phyloP scores from a whole-genome alignment of 1,284 basidiomycete species.

The Lignosus rhinocerotis region DNA sequence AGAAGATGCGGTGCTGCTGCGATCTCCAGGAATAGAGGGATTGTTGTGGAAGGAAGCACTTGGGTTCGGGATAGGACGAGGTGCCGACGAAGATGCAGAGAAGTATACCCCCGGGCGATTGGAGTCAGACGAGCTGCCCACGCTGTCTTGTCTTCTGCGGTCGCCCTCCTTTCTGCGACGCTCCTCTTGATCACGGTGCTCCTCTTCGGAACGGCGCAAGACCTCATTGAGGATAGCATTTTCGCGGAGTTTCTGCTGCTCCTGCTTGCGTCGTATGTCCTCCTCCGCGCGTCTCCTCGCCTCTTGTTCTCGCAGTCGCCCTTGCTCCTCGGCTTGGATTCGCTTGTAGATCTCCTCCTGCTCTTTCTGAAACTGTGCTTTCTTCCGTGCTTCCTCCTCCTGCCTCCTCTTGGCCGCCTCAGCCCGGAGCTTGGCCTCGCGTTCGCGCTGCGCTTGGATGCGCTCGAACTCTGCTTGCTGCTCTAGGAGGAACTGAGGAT shows the following conservation, averaged over 20 bases:
- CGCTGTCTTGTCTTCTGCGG: slow-evolving; percentile 32
- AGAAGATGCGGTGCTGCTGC: slow-evolving; percentile 34
- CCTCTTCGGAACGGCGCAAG: slow-evolving; percentile 18
- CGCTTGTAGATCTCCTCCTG: slow-evolving; percentile 23
- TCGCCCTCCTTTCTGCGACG: slow-evolving; percentile 11
- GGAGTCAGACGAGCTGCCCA: slow-evolving; percentile 25
- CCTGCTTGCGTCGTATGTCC: slow-evolving; percentile 9
- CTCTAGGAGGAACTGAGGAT: slow-evolving; percentile 25
- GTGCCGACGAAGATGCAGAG: slow-evolving; percentile 22
- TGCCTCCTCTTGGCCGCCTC: slow-evolving; percentile 10
- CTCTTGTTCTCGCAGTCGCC: slow-evolving; percentile 11
- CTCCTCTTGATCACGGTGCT: slow-evolving; percentile 13
- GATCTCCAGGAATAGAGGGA: slow-evolving; percentile 26
- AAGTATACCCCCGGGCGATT: slow-evolving; percentile 17
- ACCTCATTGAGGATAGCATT: slow-evolving; percentile 12
- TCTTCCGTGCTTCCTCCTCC: slow-evolving; percentile 6
- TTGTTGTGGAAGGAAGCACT: slow-evolving; percentile 25
- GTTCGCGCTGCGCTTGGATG: slow-evolving; percentile 12
- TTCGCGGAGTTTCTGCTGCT: slow-evolving; percentile 6
- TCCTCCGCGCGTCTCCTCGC: slow-evolving; percentile 18
- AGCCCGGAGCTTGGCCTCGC: slow-evolving; percentile 5
- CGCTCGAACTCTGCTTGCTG: slow-evolving; percentile 23
- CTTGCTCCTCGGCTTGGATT: slow-evolving; percentile 9
- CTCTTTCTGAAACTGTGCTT: slow-evolving; percentile 4
- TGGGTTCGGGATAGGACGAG: slow-evolving; percentile 25